Base-by-base conservation (phyloP, 225 moss, liverwort and hornwort species). In the Polytrichum formosum region DNA sequence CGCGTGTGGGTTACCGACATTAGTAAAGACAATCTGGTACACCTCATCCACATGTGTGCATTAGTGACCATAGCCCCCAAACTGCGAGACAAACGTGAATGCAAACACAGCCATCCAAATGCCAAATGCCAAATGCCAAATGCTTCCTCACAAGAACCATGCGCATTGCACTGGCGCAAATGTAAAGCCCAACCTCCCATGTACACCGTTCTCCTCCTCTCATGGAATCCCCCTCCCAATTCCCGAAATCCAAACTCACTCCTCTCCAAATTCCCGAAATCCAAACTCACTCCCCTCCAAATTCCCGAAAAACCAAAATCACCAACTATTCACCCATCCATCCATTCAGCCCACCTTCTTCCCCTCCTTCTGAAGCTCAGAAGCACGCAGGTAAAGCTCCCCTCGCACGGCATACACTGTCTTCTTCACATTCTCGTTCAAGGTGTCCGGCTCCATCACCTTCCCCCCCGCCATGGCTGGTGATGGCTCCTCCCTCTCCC, bases 1-100 rank as follows among this genome's bases (percentile, higher is more conserved):
- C 53, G 95, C 95, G 66, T 95, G 95, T 10, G 95, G 95, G 53
- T 95, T 95, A 73, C 95, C 95, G 33, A 95, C 95, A 84, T 95
- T 95, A 17, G 95, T 95, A 79, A 95, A 95, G 64, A 88, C 77
- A 59, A 95, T 95, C 95, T 95, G 88, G 20, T 53, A 71, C 33
- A 5, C 46, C 71, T 63, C 67, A 54, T 33, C 54, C 59, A 63
- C 8, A 68, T 5, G 18, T 18, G 59, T 20, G 21, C 59, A 61
- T 18, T 59, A 60, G 58, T 55, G 31, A 22, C 53, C 54, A 75
- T 46, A 55, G 59, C 7, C 22, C 67, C 33, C 59, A 67, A 28
- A 28, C 35, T 66, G 21, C n/a, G 1, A 4, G 46, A 46, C 4
- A 35, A 35, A 23, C 66, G 59, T 16, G 59, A 59, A 59, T n/a